A percentile compares a stretch with the other conserved stretches of the same genome.
These are phyloP conservation scores for Dillenia suffruticosa DNA, from an alignment of 164 flowering plant genomes.

Conservation along the genomic window DNA sequence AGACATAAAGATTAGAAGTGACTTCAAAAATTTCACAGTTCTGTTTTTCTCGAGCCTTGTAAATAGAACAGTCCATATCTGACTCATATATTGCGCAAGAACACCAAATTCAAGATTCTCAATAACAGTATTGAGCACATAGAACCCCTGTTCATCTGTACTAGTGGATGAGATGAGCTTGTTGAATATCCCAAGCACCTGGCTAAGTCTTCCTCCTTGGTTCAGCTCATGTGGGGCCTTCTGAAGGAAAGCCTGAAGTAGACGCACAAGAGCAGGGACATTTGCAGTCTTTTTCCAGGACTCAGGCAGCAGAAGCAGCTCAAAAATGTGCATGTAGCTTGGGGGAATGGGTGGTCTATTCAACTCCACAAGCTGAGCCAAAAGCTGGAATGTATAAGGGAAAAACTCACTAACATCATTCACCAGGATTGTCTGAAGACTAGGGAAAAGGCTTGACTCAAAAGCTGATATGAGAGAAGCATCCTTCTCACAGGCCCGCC, in stretches of 20 bases:
- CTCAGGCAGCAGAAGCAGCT: conserved; percentile 64
- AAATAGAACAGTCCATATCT: conserved; percentile 68
- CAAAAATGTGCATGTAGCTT: conserved; percentile 70
- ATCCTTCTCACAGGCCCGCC: conserved; percentile 72
- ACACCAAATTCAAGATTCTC: conserved; percentile 76
- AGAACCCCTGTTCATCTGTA: conserved; percentile 89
- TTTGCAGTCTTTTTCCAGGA: conserved; percentile 75
- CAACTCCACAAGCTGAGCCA: conserved; percentile 88
- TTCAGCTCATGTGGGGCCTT: conserved; percentile 79
- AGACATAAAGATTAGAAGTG: conserved; percentile 80
- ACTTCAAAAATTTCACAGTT: conserved; percentile 63
- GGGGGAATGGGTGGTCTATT: conserved; percentile 65
- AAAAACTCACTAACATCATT: conserved; percentile 79
- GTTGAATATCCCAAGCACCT: conserved; percentile 78
- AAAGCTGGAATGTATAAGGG: conserved; percentile 91
- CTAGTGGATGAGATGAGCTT: conserved; percentile 51
- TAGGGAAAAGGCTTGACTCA: conserved; percentile 71
- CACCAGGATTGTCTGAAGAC: conserved; percentile 58
- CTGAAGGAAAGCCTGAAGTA: conserved; percentile 90
- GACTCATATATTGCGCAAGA: conserved; percentile 46
- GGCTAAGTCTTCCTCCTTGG: conserved; percentile 51
- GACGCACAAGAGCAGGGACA: conserved; percentile 90
- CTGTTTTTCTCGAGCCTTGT: conserved; percentile 41
- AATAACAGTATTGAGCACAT: conserved; percentile 85
- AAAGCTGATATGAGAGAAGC: conserved; percentile 58